Evolutionary conservation across 202 grass and related monocot genomes (phyloP).

Genomic region (Cymbopogon flexuosus): DNA sequence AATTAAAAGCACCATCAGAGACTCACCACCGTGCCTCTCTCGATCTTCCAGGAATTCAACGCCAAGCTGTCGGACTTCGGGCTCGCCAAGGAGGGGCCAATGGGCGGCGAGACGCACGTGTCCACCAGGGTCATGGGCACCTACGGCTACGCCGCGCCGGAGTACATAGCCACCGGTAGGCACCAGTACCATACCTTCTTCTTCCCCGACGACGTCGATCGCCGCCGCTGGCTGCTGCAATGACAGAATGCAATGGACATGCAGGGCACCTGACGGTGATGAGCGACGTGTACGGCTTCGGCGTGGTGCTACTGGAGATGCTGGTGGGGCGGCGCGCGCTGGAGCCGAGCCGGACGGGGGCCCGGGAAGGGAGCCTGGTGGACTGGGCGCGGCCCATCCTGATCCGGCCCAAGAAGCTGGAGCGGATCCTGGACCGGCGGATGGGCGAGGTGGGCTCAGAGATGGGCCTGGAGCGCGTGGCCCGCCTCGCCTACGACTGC

Average conservation of each 20-base stretch:
- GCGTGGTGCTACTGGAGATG: slow-evolving; percentile 80
- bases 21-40: not conserved
- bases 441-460: slow-evolving; percentile 27
- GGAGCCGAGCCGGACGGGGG: slow-evolving; percentile 42
- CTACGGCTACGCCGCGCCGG: slow-evolving; percentile 81
- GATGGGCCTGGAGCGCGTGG: slow-evolving; percentile 40
- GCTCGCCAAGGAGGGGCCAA: slow-evolving; percentile 73
- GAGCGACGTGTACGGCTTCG: slow-evolving; percentile 89
- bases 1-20: no score
- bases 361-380: slow-evolving; percentile 48
- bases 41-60: slow-evolving; percentile 43
- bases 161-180: slow-evolving; percentile 69
- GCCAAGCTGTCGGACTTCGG: slow-evolving; percentile 85
- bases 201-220: not conserved
- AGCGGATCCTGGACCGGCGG: slow-evolving; percentile 60
- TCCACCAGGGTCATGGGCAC: slow-evolving; percentile 88
- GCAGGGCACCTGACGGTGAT: slow-evolving; percentile 67
- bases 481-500: slow-evolving; percentile 65
- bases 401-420: slow-evolving; percentile 51
- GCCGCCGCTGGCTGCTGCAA: no score
- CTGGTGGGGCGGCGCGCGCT: slow-evolving; percentile 57
- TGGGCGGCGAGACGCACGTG: slow-evolving; percentile 65
- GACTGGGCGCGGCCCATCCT: slow-evolving; percentile 77
- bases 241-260: not conserved
- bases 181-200: not conserved